phyloP scores from a whole-genome alignment of 2,329 filamentous ascomycete genomes.

The Passalora sequoiae region DNA sequence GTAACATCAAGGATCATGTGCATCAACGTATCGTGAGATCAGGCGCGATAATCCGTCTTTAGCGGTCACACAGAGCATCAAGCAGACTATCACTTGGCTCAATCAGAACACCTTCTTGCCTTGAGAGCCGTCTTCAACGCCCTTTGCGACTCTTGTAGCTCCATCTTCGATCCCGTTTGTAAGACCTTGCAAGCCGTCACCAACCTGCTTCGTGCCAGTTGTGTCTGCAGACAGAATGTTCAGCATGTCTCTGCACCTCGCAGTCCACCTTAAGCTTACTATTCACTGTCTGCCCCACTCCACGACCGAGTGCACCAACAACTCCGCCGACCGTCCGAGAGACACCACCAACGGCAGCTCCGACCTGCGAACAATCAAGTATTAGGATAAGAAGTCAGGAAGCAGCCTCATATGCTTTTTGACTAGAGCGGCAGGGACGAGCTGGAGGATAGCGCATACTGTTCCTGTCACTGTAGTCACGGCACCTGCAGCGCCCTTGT shows the following conservation, averaged over 20 bases:
- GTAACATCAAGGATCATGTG: too few relatives aligned
- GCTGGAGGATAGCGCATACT: slow-evolving; percentile 12
- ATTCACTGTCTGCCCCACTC: slow-evolving; percentile 43
- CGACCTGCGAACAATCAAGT: slow-evolving; percentile 24
- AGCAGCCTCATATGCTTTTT: neutral
- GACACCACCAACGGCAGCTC: slow-evolving; percentile 51
- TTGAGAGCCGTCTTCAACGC: slow-evolving; percentile 38
- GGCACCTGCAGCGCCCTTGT: slow-evolving; percentile 24
- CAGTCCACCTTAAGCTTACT: slow-evolving; percentile 15
- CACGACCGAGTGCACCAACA: slow-evolving; percentile 44
- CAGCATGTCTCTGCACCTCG: slow-evolving; percentile 21
- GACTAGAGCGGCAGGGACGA: neutral
- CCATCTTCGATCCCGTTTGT: slow-evolving; percentile 42
- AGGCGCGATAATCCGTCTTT: too few relatives aligned
- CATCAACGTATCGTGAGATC: too few relatives aligned
- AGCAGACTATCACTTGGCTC: neutral
- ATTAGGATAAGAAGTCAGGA: neutral
- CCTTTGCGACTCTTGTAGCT: slow-evolving; percentile 38
- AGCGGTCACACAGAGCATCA: too few relatives aligned
- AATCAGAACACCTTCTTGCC: slow-evolving; percentile 6
- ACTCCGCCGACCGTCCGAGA: slow-evolving; percentile 51
- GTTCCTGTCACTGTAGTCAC: slow-evolving; percentile 29
- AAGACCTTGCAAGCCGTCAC: slow-evolving; percentile 38
- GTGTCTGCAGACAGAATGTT: slow-evolving; percentile 21
- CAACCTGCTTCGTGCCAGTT: slow-evolving; percentile 42